phyloP scores from a whole-genome alignment of 345 rosid species.

The Hibiscus syriacus region DNA sequence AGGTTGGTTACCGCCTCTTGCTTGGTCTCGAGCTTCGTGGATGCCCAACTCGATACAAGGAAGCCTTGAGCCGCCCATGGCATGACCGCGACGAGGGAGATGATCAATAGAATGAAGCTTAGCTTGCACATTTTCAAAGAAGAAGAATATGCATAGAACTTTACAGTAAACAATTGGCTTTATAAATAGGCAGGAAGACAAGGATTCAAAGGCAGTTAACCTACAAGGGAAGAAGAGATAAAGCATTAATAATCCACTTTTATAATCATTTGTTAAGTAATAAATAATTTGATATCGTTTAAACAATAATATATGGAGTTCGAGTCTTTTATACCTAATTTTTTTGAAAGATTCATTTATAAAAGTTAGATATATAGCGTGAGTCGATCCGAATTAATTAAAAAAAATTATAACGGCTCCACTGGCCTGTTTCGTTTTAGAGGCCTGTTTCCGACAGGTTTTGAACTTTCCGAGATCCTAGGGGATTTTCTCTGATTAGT shows the following conservation, averaged over 20 bases:
- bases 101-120: constrained; percentile 1
- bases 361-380: no score
- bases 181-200: not conserved
- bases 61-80: constrained; percentile 27
- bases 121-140: constrained; percentile 19
- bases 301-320: no score
- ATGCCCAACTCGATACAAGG: constrained; percentile 22
- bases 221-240: not conserved
- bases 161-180: not conserved
- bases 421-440: no score
- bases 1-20: constrained; percentile 44
- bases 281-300: no score
- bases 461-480: not conserved
- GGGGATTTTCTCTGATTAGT: not conserved
- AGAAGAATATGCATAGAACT: not conserved
- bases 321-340: no score
- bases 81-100: constrained; percentile 9
- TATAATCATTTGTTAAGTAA: no score
- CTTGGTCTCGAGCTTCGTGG: constrained; percentile 13
- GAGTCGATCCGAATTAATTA: no score
- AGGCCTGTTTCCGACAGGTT: no score
- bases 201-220: not conserved
- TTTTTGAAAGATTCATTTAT: no score
- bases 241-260: not conserved
- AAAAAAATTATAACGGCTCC: no score